These are phyloP conservation scores for Phaseolus coccineus DNA, from an alignment of 331 rosid genomes.

Conservation along the genomic window DNA sequence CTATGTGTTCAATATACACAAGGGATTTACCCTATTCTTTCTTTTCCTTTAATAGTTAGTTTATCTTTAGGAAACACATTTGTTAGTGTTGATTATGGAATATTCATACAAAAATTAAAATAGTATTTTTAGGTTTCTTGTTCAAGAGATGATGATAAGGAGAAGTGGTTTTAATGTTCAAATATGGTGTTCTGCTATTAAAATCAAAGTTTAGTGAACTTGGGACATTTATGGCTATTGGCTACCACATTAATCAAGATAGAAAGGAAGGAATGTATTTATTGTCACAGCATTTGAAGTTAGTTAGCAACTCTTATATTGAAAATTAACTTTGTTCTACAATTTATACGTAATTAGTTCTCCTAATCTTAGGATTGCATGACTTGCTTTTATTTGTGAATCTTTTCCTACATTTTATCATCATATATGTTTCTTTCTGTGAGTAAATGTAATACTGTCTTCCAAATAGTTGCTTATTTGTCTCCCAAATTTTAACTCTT, in stretches of 20 bases:
- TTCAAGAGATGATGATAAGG: neutral
- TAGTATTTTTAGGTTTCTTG: neutral
- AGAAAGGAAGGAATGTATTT: neutral
- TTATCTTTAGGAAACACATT: neutral
- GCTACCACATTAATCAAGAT: neutral
- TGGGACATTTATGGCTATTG: slow-evolving; percentile 13
- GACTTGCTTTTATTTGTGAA: neutral
- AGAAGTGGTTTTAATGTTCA: neutral
- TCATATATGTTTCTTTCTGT: neutral
- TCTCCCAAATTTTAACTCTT: neutral
- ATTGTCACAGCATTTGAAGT: neutral
- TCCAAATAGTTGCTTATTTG: too few species aligned
- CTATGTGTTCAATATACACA: too few species aligned
- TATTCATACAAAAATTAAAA: neutral
- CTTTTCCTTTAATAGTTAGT: too few species aligned
- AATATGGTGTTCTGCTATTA: neutral
- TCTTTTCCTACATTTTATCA: neutral
- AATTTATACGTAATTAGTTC: slow-evolving; percentile 3
- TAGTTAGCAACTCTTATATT: neutral
- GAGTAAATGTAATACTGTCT: too few species aligned
- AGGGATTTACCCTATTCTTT: too few species aligned
- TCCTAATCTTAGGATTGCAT: neutral
- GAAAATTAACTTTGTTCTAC: neutral
- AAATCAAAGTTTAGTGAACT: neutral
- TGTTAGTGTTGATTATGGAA: neutral